Base-by-base conservation (phyloP, 2,329 filamentous ascomycete species). In the Septoria linicola region DNA sequence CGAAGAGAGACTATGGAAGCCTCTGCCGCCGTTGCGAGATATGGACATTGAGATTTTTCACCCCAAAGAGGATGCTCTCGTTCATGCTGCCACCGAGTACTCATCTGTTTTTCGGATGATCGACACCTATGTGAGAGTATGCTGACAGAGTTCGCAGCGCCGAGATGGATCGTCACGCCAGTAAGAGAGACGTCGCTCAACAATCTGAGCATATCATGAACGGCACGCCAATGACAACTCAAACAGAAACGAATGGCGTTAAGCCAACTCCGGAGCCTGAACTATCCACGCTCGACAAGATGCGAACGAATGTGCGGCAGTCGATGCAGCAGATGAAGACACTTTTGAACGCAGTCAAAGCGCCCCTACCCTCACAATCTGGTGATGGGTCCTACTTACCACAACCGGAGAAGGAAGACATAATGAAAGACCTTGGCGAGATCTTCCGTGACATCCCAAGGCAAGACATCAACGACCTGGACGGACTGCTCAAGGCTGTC, bases 341-440 rank as follows among this genome's bases (percentile, higher is more conserved):
- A 23, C 56, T 69, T 13, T 53, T 69, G 14, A 62, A 63, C 23
- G 66, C 65, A 10, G 58, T 67, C 43, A 60, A 61, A 53, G 63
- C 65, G 31, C 63, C 67, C 5, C 41, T 68, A 14, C 68, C 67
- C 4, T 67, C 61, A n/a, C 64, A 71, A 16, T 76, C 73, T 3
- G 73, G 73, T 8, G 70, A 77, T 64, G 74, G 74, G 16, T 69
- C 72, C 2, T 63, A 70, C 40, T 55, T 75, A 2, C 57, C 71
- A 13, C 54, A 27, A 49, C 70, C 32, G 25, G 60, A 57, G 54
- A 60, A 57, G 36, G 59, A 54, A 40, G 64, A 37, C 39, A 23
- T 51, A 20, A 55, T 35, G 55, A 50, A 53, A 52, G 55, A 58
- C 14, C 39, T 65, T 39, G 51, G 53, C 32, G 55, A 59, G 8